These are phyloP conservation scores for Solanum hybrid DNA, from an alignment of 305 asterid species.

Conservation along the genomic window DNA sequence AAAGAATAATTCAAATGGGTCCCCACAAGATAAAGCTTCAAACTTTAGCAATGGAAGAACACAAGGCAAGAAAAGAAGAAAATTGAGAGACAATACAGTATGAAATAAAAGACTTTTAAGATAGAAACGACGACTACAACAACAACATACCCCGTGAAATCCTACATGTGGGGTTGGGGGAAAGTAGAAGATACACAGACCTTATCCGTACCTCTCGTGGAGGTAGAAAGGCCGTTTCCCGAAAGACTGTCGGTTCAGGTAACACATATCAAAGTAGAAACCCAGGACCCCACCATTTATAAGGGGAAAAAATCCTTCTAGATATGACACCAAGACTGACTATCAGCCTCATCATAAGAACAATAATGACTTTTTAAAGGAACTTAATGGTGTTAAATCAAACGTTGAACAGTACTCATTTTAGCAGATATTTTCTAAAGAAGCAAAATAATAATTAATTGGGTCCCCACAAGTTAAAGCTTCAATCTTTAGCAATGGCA, in stretches of 20 bases:
- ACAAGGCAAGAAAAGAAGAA: not conserved
- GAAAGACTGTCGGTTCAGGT: not conserved
- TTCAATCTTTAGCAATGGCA: not conserved
- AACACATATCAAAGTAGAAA: not conserved
- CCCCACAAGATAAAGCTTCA: not conserved
- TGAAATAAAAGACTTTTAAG: not conserved
- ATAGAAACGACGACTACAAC: not conserved
- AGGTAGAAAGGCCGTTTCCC: not conserved
- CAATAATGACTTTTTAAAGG: not conserved
- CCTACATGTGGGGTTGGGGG: accelerated
- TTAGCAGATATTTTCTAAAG: not conserved
- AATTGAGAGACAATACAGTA: not conserved
- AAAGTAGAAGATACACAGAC: not conserved
- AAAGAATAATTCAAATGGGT: not conserved
- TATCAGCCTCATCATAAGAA: not conserved
- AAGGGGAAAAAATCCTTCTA: not conserved
- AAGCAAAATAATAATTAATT: not conserved
- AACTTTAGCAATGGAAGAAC: not conserved
- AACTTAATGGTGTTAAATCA: not conserved
- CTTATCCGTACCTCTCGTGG: not conserved
- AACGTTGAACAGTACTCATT: not conserved
- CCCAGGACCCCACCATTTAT: not conserved
- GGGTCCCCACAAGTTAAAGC: not conserved
- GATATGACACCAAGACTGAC: not conserved
- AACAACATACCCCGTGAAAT: not conserved